Evolutionary conservation across 1,284 basidiomycete genomes (phyloP).

Genomic region (Heterobasidion parviporum): DNA sequence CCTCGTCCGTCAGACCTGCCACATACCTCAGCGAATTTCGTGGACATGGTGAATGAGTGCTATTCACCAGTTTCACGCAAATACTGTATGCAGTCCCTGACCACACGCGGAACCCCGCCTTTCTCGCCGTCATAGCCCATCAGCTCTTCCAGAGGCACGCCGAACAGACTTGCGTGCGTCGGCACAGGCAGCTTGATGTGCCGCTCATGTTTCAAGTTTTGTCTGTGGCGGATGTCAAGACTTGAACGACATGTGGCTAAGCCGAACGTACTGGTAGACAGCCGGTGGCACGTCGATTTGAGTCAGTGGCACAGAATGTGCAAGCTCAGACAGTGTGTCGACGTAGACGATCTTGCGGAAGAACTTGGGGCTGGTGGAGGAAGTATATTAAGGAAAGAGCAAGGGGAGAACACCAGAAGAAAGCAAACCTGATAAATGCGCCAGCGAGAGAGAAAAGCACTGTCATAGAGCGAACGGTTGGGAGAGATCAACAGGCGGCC

Average conservation of each 20-base stretch:
- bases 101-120: constrained; percentile 68
- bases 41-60: neutral
- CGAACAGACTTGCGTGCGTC: constrained; percentile 58
- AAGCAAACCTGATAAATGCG: constrained; percentile 65
- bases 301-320: constrained; percentile 66
- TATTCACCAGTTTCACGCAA: constrained; percentile 49
- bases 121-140: constrained; percentile 81
- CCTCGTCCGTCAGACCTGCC: constrained; percentile 63
- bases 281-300: constrained; percentile 81
- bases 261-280: constrained; percentile 59
- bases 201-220: constrained; percentile 65
- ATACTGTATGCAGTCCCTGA: constrained; percentile 70
- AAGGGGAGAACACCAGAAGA: neutral
- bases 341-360: constrained; percentile 73
- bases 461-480: constrained; percentile 19
- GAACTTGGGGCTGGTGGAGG: constrained; percentile 64
- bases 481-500: neutral
- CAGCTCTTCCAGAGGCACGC: constrained; percentile 68
- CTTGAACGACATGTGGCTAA: neutral
- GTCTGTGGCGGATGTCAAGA: constrained; percentile 30
- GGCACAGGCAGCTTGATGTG: constrained; percentile 57
- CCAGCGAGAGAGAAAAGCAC: constrained; percentile 82
- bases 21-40: constrained; percentile 3
- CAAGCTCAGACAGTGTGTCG: constrained; percentile 67
- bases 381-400: neutral